Percentiles rank a stretch among this genome's conserved stretches.
Evolutionary conservation across 2,329 filamentous ascomycete genomes (phyloP).

Genomic region (Aspergillus alliaceus): DNA sequence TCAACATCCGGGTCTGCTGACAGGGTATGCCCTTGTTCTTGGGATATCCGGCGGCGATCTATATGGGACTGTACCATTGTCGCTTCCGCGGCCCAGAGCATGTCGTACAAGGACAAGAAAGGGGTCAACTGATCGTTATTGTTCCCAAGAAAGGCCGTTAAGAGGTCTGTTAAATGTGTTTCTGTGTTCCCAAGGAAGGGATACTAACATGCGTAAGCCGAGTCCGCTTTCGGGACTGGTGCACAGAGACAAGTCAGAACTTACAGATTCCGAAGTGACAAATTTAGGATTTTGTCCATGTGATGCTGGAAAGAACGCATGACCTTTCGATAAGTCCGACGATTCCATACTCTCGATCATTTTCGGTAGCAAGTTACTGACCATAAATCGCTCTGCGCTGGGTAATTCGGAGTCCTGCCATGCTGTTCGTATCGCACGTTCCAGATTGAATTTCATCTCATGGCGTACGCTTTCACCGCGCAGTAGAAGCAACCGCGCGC

Average conservation of each 20-base stretch:
- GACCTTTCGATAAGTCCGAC: neutral
- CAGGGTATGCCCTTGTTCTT: conserved; percentile 20
- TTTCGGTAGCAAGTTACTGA: conserved; percentile 30
- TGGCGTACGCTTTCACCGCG: conserved; percentile 26
- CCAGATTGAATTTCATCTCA: conserved; percentile 30
- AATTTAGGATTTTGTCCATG: neutral
- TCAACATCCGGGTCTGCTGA: conserved; percentile 15
- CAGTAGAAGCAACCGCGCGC: conserved; percentile 34
- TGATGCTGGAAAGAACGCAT: neutral
- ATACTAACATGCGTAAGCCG: conserved; percentile 23
- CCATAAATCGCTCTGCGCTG: conserved; percentile 32
- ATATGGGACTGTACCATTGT: conserved; percentile 36
- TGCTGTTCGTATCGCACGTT: conserved; percentile 30
- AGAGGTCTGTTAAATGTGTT: conserved; percentile 20
- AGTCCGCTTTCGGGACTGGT: conserved; percentile 24
- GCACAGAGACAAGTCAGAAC: conserved; percentile 27
- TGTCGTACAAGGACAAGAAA: conserved; percentile 35
- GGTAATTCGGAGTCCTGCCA: conserved; percentile 35
- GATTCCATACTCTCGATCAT: conserved; percentile 28
- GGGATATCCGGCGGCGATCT: conserved; percentile 27
- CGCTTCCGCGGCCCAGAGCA: conserved; percentile 35
- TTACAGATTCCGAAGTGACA: neutral
- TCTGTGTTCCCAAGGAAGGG: conserved; percentile 31
- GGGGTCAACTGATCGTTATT: conserved; percentile 29
- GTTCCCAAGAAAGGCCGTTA: conserved; percentile 16